Base-by-base conservation (phyloP, 78 protist genomes). In the Dictyostelium discoideum region DNA sequence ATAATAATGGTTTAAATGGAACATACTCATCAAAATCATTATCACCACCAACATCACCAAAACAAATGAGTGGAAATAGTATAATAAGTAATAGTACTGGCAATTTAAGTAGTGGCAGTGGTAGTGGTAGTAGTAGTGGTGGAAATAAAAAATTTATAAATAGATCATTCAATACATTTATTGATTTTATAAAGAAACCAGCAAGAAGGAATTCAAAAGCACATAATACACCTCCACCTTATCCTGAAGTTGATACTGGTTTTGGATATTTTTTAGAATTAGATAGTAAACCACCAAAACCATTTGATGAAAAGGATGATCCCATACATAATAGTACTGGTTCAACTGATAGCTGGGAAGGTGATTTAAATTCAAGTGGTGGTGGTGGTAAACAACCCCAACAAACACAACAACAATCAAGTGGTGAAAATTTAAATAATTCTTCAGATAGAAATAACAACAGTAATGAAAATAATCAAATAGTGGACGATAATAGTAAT, bases 201-300 rank as follows among this genome's bases (percentile, higher is more conserved):
- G 16, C 46, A 73, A 73, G 79, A 73, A 73, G 37, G 22, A 73
- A 73, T 73, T 73, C 79, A 73, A 73, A 32, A 32, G 79, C 79
- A 73, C 37, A 73, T 14, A 73, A 26, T 13, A 73, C 79, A 29
- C 79, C 29, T 0, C 79, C 79, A 73, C 37, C 37, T 32, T 32
- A 32, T 32, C 32, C 37, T 9, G 76, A 67, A 24, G 10, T 67
- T 67, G 76, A 67, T 67, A 67, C 76, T n/a, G 76, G 76, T 9
- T 67, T 67, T 67, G 76, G 76, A 24, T 67, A 67, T 67, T 67
- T 67, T 67, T 67, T 67, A 67, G 76, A n/a, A n/a, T 67, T 67
- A 26, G 76, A 67, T n/a, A 67, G 76, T 67, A 67, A 67, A 67
- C 76, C 76, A 67, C 76, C 76, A 67, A 67, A 67, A 67, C 76